Conservation (phyloP, 1,284 basidiomycete genomes). For the Rhodotorula sp. region DNA sequence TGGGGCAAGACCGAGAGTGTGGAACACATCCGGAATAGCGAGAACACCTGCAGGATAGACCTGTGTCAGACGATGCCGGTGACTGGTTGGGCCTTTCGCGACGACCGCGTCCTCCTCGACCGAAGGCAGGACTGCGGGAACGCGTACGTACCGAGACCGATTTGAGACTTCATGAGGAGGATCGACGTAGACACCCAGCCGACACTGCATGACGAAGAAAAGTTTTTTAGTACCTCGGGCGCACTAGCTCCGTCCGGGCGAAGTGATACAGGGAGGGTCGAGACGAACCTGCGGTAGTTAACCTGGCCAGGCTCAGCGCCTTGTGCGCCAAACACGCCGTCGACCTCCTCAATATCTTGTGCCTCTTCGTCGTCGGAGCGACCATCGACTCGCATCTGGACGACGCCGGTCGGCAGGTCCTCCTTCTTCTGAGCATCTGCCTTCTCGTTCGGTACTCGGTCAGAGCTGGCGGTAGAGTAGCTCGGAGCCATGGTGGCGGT, state of each 20-base stretch:
- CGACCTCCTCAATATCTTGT: conserved; percentile 3
- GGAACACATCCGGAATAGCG: conserved; percentile 21
- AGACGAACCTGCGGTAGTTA: conserved; percentile 15
- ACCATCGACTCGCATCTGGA: conserved; percentile 11
- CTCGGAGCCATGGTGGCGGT: conserved; percentile 1
- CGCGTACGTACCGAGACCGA: neutral
- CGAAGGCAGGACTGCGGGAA: neutral
- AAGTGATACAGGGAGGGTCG: no score
- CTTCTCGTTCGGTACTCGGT: conserved; percentile 4
- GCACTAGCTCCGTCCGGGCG: no score
- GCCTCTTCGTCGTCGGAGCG: conserved; percentile 11
- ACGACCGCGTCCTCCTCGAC: neutral
- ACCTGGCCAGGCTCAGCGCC: conserved; percentile 10
- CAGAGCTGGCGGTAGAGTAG: neutral
- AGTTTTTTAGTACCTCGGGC: neutral
- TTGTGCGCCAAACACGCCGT: conserved; percentile 27
- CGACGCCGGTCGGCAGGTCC: conserved; percentile 9
- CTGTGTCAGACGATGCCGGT: conserved; percentile 1
- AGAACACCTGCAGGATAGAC: conserved; percentile 18
- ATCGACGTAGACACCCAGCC: conserved; percentile 15
- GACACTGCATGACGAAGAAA: neutral
- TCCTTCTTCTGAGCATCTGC: neutral
- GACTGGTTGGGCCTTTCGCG: no score
- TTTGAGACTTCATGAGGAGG: conserved; percentile 9
- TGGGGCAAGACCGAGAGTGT: conserved; percentile 18